Evolutionary conservation across 306 rosid genomes (phyloP), one percentile per base, ranked within the genome.

Genomic region (Pyrus betulifolia): DNA sequence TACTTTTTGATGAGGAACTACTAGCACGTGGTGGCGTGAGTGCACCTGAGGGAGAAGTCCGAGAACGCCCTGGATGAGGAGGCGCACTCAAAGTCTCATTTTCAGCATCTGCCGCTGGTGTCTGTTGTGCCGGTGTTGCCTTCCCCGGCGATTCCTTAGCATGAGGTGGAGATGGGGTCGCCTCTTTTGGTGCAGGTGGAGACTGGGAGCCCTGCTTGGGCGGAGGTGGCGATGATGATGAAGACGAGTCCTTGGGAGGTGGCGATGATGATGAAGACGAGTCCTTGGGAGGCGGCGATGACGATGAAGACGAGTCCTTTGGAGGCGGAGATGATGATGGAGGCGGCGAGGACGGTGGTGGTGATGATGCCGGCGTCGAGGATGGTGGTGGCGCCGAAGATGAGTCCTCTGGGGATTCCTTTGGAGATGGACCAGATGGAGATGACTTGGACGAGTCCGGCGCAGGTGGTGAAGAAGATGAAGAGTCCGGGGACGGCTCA

Each of bases 401-500:
- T n/a, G 79, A 2, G 72, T 27, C 22, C 27, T 59, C 25, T 5
- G 69, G 60, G 5, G 70, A 38, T 14, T 72, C 52, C 3, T 72
- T 33, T n/a, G 76, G 77, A 25, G 59, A 23, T 51, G 21, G 55
- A 51, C 55, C 55, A 51, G 55, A 51, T n/a, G 76, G 67, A 1
- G 66, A 11, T 30, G 75, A 70, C 13, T 23, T 35, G 4, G 69
- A 70, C 14, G 62, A 42, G 77, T 61, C 28, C 45, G 77, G 15
- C 3, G 86, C 18, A 8, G 88, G 28, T 3, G 84, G 19, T 6
- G 82, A 23, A 3, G 69, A 8, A 18, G 87, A 55, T 44, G 61
- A 3, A 8, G 82, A 42, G 25, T 67, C 27, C 31, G 87, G 81
- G 30, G 87, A 82, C 15, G 87, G 62, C 63, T 81, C 21, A 62